Base-by-base conservation (phyloP, 352 stramenopile species). In the Phytophthora pistaciae region DNA sequence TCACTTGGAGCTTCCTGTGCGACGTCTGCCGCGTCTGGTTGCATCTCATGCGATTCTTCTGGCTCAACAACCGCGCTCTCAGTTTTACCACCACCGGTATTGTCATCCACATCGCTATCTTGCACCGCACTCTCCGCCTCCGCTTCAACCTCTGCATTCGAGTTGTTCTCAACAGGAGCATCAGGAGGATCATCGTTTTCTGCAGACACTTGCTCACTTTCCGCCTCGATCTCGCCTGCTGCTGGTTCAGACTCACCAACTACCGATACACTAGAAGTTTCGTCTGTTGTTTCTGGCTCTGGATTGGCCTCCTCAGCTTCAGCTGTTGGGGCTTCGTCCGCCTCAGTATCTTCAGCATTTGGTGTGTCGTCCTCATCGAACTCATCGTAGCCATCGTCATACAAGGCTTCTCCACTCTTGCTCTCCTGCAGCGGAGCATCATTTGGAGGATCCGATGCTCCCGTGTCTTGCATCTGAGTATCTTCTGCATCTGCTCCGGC, bases 391-490 rank as follows among this genome's bases (percentile, higher is more conserved):
- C 59, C 69, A 49, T 85, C 79, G 16, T 83, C 70, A 20, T 83
- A 82, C 4, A 84, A 56, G 5, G 79, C 72, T 64, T 82, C 80
- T 3, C 69, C 75, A 38, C 69, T 83, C 60, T 77, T 87, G 31
- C 63, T 79, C 5, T 33, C 56, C 21, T 62, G 69, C 40, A 82
- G 53, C 13, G 56, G 46, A 50, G 56, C 46, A 21, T 65, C 68
- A 1, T 9, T 64, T 18, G 31, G 11, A 13, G 64, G 25, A 40
- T 64, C 54, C 6, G 23, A 25, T 27, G 49, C 38, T 36, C 60
- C 60, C 20, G 42, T 56, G 29, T 49, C 57, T 55, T 21, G 29
- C 18, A 21, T 27, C 25, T 40, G 56, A 18, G 49, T 25, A 5
- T 53, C 61, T n/a, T 75, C 38, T 36, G 29, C 27, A 59, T 80